Evolutionary conservation across 2,329 filamentous ascomycete species (phyloP), one percentile per base, ranked within the genome.

Genomic region (Septoria linicola): DNA sequence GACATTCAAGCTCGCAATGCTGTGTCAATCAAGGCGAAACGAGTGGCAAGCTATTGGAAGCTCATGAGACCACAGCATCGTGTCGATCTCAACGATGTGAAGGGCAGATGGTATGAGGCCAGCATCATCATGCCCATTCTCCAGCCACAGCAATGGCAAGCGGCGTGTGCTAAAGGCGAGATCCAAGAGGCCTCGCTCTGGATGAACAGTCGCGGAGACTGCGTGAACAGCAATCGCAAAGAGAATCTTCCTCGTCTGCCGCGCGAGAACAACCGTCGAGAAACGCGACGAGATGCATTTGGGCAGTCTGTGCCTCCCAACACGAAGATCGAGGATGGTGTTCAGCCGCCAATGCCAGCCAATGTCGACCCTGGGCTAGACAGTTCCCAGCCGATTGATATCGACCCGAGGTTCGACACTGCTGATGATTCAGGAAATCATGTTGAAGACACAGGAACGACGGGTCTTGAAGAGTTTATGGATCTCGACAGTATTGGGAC

Each of bases 41-140:
- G 39, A 34, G 64, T 41, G 40, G 67, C 58, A 2, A 63, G 59
- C 45, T 76, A 71, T 64, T 79, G 74, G 74, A 72, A 72, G 37
- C 70, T 78, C 31, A 61, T 69, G 2, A 45, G 52, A 5, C 14
- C 57, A 0, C 57, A 68, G 23, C 53, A 66, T 1, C 68, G 65
- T 11, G 47, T 77, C 7, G 66, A 70, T 2, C 63, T 81, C 6
- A 62, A 71, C 13, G 76, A 80, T 34, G 66, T 82, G 59, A 81
- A 80, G 61, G 80, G 80, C 6, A 73, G 80, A 8, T 83, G 80
- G 80, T 83, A 83, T 63, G 80, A 83, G 63, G 76, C 76, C 2
- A 73, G 70, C 35, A 64, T 76, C 1, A 67, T 82, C 2, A 72
- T 80, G 19, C 71, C 71, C 3, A 66, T 73, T 27, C 62, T 73